Conservation (phyloP, 108 stramenopile genomes). For the Fistulifera solaris region DNA sequence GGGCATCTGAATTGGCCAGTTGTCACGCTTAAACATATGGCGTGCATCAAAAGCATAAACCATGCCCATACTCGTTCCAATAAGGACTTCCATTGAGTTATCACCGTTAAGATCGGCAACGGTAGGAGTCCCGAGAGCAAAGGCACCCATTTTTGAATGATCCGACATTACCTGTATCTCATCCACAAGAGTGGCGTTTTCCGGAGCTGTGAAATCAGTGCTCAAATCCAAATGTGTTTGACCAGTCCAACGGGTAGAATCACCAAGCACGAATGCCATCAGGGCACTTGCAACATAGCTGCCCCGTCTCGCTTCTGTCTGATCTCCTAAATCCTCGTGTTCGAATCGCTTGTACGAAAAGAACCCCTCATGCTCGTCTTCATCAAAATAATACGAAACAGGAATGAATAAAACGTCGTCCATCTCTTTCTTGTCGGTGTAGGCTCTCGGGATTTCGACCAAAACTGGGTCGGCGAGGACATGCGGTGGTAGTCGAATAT, state of each 20-base stretch:
- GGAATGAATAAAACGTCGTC: conserved; percentile 60
- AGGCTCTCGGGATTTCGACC: conserved; percentile 55
- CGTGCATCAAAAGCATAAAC: conserved; percentile 55
- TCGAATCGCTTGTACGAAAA: conserved; percentile 52
- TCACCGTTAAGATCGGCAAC: conserved; percentile 65
- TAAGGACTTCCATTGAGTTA: conserved; percentile 44
- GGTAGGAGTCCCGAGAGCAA: conserved; percentile 62
- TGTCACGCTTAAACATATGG: conserved; percentile 23
- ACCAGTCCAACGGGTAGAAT: conserved; percentile 30
- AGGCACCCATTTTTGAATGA: conserved; percentile 60
- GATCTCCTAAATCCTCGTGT: conserved; percentile 63
- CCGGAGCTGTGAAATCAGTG: conserved; percentile 63
- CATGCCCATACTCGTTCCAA: conserved; percentile 76
- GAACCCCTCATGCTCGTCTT: conserved; percentile 72
- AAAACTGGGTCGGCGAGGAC: conserved; percentile 48
- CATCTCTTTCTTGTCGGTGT: conserved; percentile 30
- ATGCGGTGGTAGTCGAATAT: conserved; percentile 70
- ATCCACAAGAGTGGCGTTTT: conserved; percentile 46
- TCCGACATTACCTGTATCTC: conserved; percentile 22
- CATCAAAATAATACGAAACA: conserved; percentile 77
- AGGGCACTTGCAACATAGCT: conserved; percentile 65
- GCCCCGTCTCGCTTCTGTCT: conserved; percentile 61
- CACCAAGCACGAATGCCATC: conserved; percentile 48
- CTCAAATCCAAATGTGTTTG: conserved; percentile 75
- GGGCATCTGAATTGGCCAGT: conserved; percentile 65